Base-by-base conservation (phyloP, 371 early-diverging fungal species). In the Haplosporangium sp. region DNA sequence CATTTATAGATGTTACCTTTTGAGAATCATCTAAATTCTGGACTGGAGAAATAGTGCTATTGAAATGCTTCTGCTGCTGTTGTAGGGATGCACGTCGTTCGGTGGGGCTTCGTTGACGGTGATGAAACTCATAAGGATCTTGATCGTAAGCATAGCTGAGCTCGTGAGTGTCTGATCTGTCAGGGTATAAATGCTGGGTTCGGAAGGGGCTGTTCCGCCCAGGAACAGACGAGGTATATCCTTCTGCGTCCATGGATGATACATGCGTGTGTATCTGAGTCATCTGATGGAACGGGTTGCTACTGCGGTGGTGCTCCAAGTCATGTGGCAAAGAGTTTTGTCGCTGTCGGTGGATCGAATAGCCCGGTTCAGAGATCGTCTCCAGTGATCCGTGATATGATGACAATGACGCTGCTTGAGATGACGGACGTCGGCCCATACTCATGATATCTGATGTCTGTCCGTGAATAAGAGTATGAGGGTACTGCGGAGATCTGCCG, bases 321-420 rank as follows among this genome's bases (percentile, higher is more conserved):
- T 68, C 64, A 38, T 74, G 74, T 1, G 74, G 74, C 21, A 74
- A 50, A 1, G 74, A 74, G 12, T 59, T 64, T 40, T 74, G 74
- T 4, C 64, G 74, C 40, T 59, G 69, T 10, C 61, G 69, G 18
- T 56, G 47, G 29, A 51, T 42, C 1, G 62, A 51, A 29, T 57
- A 56, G n/a, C 41, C 40, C 16, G 62, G 62, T 9, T 56, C 57
- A n/a, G 62, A n/a, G 43, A 62, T 13, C 1, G 62, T 47, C 29
- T 57, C 62, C 0, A 60, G 55, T 20, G 69, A 62, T 13, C 69
- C 62, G 0, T 62, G 69, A 42, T 62, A 62, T 6, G 62, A 21
- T 50, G 57, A 36, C 13, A 57, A 57, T 2, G 42, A 43, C n/a
- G n/a, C 52, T 18, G 69, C 47, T 6, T 56, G 64, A 5, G 62